Base-by-base conservation (phyloP, 257 asterid species). In the Nicotiana tomentosiformis region DNA sequence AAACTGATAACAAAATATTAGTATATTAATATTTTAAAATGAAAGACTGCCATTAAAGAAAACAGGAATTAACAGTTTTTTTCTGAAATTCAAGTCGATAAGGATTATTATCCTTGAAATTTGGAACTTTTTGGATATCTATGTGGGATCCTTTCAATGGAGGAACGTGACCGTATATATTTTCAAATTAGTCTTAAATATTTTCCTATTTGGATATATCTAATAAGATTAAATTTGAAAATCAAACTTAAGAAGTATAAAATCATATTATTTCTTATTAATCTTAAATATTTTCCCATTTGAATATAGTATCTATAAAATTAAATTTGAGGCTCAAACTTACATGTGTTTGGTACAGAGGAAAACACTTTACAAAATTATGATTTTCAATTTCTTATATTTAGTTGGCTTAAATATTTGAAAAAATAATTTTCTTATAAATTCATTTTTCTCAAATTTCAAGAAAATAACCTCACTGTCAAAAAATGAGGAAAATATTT, bases 131-230 rank as follows among this genome's bases (percentile, higher is more conserved):
- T 49, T 49, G 51, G 79, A 72, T 72, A 23, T 72, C 39, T 49
- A n/a, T 6, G 79, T 46, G 78, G 78, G 78, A n/a, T 72, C 79
- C 79, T 72, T 14, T 72, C 37, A n/a, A 12, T 17, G 39, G 57
- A 11, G 39, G 79, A 49, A 72, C 51, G 23, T 10, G 79, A 72
- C 79, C 79, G 26, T 46, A 14, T 46, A 43, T 20, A 46, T 46
- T 72, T 70, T 29, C 39, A 49, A 46, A n/a, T 20, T 72, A 46
- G 49, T 46, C 79, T 46, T 46, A 72, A 69, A 69, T 39, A 69
- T 39, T 20, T 9, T 39, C 33, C 57, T 39, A 39, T 69, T 51
- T 69, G 17, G 14, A 35, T 35, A 16, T 57, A 11, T 51, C 57
- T 51, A 51, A 67, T 43, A 43, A 43, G 11, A 43, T 43, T 43